Conservation (phyloP, 179 eudicot species). For the Monotropa hypopitys region DNA sequence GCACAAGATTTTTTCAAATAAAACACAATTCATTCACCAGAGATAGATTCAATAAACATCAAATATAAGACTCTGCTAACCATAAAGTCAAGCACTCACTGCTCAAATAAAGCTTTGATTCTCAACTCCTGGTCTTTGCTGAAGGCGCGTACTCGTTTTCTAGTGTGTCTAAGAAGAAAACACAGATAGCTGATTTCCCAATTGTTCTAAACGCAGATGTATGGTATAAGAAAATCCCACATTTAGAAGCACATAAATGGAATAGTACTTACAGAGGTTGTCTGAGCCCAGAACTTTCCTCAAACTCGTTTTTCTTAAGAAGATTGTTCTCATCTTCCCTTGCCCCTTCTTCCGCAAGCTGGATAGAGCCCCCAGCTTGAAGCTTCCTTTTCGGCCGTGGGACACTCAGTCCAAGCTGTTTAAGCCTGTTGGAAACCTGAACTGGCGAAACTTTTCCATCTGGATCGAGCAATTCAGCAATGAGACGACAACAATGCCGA, state of each 20-base stretch:
- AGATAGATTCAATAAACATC: neutral
- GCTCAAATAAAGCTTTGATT: conserved; percentile 62
- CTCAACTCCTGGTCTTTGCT: conserved; percentile 51
- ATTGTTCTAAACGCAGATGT: neutral
- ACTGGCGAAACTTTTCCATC: conserved; percentile 45
- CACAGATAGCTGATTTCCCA: neutral
- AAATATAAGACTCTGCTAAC: neutral
- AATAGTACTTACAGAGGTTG: conserved; percentile 33
- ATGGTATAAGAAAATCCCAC: neutral
- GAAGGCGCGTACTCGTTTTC: conserved; percentile 65
- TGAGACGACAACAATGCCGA: conserved; percentile 38
- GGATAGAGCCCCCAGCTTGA: conserved; percentile 14
- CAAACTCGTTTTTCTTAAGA: conserved; percentile 15
- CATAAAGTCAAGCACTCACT: conserved; percentile 38
- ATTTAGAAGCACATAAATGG: neutral
- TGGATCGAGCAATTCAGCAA: conserved; percentile 49
- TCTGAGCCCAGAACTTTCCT: conserved; percentile 23
- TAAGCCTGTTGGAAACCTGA: conserved; percentile 54
- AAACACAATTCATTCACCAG: neutral
- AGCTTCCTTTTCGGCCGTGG: conserved; percentile 31
- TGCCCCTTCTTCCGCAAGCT: conserved; percentile 15
- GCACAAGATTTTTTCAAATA: neutral
- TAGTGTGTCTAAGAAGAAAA: conserved; percentile 41
- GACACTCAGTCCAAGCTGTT: conserved; percentile 46
- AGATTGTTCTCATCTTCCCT: conserved; percentile 14